Base-by-base conservation (phyloP, 306 rosid genomes). In the Mucuna pruriens region DNA sequence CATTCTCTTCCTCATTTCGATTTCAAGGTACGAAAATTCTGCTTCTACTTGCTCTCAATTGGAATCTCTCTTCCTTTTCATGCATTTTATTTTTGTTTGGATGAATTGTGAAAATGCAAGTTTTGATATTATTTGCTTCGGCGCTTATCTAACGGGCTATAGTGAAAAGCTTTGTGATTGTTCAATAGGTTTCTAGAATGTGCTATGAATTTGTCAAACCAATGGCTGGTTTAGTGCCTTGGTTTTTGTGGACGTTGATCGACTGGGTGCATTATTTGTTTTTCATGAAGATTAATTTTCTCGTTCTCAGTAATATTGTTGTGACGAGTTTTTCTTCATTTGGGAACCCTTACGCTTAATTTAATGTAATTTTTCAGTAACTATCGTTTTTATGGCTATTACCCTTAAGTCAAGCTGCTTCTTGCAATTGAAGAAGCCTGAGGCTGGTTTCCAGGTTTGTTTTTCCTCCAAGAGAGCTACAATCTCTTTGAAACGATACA, bases 401-500 rank as follows among this genome's bases (percentile, higher is more conserved):
- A 79, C 92, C 5, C 76, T 91, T 51, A 89, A 90, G 85, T 83
- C 94, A 55, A 54, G 67, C 33, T 74, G 85, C 87, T 85, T 93
- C 85, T 57, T 91, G 77, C 84, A 79, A 64, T 72, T 86, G 88
- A 87, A 85, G 82, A 89, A 91, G 15, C 76, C 80, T 5, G 83
- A 84, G 42, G 75, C 49, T 60, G 78, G 82, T 64, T 81, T 83
- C 70, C 85, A 57, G 48, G 66, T 6, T 20, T 25, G 66, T 66
- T 57, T 81, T 44, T 75, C 89, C 46, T 65, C 82, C 60, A 84
- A 79, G 77, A 81, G 45, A 7, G 44, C 78, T 42, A 15, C 49
- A 4, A 29, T 87, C 72, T 78, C 93, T 1, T 13, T 70, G 34
- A 82, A 86, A 76, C 85, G 90, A 17, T 71, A 79, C 73, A 48